A percentile compares a stretch with the other conserved stretches of the same genome.
Conservation (phyloP, 192 early-diverging fungal genomes). For the Martensiomyces pterosporus region DNA sequence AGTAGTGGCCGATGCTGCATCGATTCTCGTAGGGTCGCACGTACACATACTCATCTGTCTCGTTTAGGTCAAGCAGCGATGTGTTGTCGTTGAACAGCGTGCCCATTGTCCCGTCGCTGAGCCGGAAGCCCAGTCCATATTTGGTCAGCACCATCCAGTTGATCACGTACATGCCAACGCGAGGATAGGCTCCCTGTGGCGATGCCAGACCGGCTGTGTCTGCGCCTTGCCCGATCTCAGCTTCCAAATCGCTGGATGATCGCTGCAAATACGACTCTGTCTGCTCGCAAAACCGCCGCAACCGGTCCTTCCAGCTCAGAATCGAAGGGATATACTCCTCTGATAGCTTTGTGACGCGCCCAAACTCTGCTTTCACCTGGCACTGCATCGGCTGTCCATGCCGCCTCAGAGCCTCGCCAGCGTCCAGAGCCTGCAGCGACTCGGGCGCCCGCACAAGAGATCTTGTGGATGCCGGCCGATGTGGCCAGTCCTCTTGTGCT, state of each 20-base stretch:
- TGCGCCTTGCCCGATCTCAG: conserved; percentile 14
- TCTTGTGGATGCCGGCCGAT: too few relatives aligned
- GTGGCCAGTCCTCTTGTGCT: too few relatives aligned
- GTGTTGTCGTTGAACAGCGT: conserved; percentile 89
- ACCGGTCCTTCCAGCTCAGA: conserved; percentile 30
- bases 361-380: conserved; percentile 35
- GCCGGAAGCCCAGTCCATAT: conserved; percentile 85
- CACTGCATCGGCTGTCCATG: conserved; percentile 4
- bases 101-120: conserved; percentile 80
- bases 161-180: conserved; percentile 65
- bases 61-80: conserved; percentile 50
- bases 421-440: too few relatives aligned
- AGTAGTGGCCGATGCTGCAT: conserved; percentile 38
- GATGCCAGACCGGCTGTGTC: not conserved
- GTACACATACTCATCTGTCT: conserved; percentile 25
- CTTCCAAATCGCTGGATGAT: conserved; percentile 18
- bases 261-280: conserved; percentile 20
- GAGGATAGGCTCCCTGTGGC: conserved; percentile 13
- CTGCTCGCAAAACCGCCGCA: conserved; percentile 25
- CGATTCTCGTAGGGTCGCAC: conserved; percentile 33
- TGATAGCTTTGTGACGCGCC: conserved; percentile 35
- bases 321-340: conserved; percentile 42
- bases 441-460: too few relatives aligned
- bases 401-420: too few relatives aligned
- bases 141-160: conserved; percentile 85